Percentiles rank a stretch among this genome's conserved stretches.
Evolutionary conservation across 176 grass and related monocot species (phyloP).

Genomic region (Microstegium vimineum): DNA sequence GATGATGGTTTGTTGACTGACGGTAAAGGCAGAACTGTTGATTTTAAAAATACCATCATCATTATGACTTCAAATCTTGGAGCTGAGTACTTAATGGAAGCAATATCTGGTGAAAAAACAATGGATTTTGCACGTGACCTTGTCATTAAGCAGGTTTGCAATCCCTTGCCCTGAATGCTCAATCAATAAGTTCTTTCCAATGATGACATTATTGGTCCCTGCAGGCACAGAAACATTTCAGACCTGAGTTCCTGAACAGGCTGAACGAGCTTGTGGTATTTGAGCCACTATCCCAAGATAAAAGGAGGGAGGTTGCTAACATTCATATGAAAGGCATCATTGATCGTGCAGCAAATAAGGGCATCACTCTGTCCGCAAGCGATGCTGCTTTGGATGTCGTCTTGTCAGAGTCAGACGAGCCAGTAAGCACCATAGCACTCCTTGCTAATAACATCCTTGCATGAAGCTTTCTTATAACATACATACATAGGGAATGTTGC

Average conservation of each 20-base stretch:
- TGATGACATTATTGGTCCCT: background rate
- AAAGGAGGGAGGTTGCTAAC: constrained; percentile 36
- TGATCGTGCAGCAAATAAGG: constrained; percentile 42
- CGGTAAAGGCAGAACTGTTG: constrained; percentile 43
- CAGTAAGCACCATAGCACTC: constrained; percentile 2
- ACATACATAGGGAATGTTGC: background rate
- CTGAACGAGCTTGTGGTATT: constrained; percentile 58
- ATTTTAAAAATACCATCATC: constrained; percentile 55
- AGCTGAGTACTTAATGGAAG: constrained; percentile 32
- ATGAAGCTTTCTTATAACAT: background rate
- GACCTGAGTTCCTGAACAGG: constrained; percentile 53
- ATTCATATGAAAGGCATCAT: constrained; percentile 63
- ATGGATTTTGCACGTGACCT: constrained; percentile 28
- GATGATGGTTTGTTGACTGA: constrained; percentile 51
- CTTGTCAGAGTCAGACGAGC: constrained; percentile 63
- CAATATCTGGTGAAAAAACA: constrained; percentile 15
- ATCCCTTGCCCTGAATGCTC: background rate
- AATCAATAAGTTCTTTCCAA: background rate
- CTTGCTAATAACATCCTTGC: background rate
- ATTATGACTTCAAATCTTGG: constrained; percentile 62
- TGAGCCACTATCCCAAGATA: constrained; percentile 36
- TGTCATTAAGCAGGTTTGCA: constrained; percentile 32
- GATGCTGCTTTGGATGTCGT: constrained; percentile 61
- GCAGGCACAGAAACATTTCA: constrained; percentile 50
- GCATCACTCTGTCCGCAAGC: constrained; percentile 44